Evolutionary conservation across 805 yeast species (phyloP), one percentile per base, ranked within the genome.

Genomic region (Barnettozyma siamensis): DNA sequence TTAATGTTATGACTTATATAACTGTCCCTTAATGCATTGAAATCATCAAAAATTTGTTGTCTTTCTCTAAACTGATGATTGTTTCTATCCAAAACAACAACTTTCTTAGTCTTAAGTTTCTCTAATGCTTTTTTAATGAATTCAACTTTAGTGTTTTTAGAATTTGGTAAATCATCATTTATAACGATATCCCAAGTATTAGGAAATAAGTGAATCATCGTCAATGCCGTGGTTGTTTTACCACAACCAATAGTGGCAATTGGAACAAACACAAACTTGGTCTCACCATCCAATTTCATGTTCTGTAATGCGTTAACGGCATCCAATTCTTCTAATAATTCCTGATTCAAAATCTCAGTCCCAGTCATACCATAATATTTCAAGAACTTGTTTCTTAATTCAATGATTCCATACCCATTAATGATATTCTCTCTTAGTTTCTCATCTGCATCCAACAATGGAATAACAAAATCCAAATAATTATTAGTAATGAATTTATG

Each of bases 221-320:
- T 79, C 28, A 76, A 57, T 6, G 85, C 76, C 0, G 85, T 75
- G 0, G 97, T 88, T 0, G 97, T 88, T 57, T 93, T 93, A 7
- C 99, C 99, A 61, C 96, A 87, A 0, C 98, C 98, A 39, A 91
- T 75, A 0, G 95, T 88, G 0, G 97, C 88, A 3, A 89, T 77
- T 1, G 98, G 91, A 1, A 88, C 75, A 3, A 93, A 54, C 0
- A 86, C 72, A 55, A 76, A 83, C 49, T 80, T 80, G 4, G 69
- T 65, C 2, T 60, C 42, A 35, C 59, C 61, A 29, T 64, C 66
- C 5, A 63, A 58, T 21, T 62, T 66, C 31, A 59, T 48, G 30
- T 51, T 53, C 37, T 67, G 63, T 1, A 64, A 49, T 0, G 64
- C 50, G 40, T 70, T 73, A 23, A 75, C 46, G 18, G 59, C 49